Evolutionary conservation across 805 yeast genomes (phyloP), one percentile per base, ranked within the genome.

Genomic region (Wickerhamiella musiphila): DNA sequence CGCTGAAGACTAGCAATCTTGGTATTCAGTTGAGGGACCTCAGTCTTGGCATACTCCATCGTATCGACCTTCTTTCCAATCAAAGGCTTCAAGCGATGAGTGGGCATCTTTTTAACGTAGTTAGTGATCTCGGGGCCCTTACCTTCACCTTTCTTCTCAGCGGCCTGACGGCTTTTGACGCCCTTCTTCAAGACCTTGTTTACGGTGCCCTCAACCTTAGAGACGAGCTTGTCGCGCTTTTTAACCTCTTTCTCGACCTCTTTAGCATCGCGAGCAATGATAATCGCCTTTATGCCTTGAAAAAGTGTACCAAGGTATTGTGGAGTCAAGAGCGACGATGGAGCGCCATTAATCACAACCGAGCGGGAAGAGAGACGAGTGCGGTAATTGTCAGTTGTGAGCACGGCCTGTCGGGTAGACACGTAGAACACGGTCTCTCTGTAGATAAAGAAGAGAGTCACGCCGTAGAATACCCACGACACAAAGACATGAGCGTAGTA

Each of bases 11-110:
- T 58, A 28, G 58, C 60, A 43, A 90, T 76, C 32, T 78, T 68
- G 9, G 56, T 59, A 54, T 78, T 81, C 47, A 76, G 62, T 42
- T 76, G 78, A 15, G 73, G 75, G 32, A 84, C 54, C 44, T 65
- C 65, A 41, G 72, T 71, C 32, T 69, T 63, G 39, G 77, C 72
- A 49, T 82, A 77, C 32, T 74, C 68, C 47, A 86, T 67, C 21
- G 94, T 77, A 46, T 76, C 75, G 35, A 84, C 94, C 57, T 84
- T 84, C 56, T 78, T 56, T 37, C 94, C 93, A 44, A 75, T 63
- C 36, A 78, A 54, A 35, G 70, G 71, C 35, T 70, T 70, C 45
- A 82, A 64, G 41, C 69, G 69, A 55, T 81, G 86, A 21, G 79
- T 74, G 29, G 95, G 95, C 44, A 86, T 68, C 60, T 82, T 83